Evolutionary conservation across 805 yeast species (phyloP).

Genomic region (Scheffersomyces amazonensis): DNA sequence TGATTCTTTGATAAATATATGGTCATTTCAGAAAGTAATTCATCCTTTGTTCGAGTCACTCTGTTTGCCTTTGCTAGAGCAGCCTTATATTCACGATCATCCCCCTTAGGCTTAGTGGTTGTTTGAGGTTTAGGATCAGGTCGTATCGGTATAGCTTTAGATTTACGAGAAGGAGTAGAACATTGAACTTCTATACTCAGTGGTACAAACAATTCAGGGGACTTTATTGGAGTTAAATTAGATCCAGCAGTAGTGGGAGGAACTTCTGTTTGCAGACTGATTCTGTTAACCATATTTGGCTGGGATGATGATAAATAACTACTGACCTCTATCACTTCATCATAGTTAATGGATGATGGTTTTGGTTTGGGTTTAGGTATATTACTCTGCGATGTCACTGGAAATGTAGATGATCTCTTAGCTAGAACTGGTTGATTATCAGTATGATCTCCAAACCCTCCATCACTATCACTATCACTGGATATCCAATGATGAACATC

Average conservation of each 20-base stretch:
- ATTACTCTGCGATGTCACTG: background rate
- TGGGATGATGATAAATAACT: background rate
- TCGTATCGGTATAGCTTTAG: constrained; percentile 3
- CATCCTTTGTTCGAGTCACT: constrained; percentile 44
- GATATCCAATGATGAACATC: constrained; percentile 22
- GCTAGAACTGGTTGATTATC: background rate
- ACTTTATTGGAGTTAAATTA: background rate
- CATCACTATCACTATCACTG: constrained; percentile 16
- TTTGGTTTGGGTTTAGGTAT: too few species aligned
- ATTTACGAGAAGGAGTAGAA: too few species aligned
- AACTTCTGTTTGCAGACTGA: background rate
- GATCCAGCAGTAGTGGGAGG: background rate
- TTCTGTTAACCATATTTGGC: too few species aligned
- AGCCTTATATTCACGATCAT: background rate
- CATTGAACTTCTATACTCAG: too few species aligned
- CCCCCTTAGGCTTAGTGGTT: background rate
- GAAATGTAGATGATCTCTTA: background rate
- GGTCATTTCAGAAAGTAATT: constrained; percentile 49
- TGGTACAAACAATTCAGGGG: background rate
- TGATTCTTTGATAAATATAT: constrained; percentile 37
- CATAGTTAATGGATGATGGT: background rate
- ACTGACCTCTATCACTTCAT: background rate
- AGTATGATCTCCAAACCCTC: background rate
- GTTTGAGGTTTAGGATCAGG: constrained; percentile 1
- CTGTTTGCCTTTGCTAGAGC: constrained; percentile 33